phyloP scores from a whole-genome alignment of 2,329 filamentous ascomycete species.

The Pseudonectria buxi region DNA sequence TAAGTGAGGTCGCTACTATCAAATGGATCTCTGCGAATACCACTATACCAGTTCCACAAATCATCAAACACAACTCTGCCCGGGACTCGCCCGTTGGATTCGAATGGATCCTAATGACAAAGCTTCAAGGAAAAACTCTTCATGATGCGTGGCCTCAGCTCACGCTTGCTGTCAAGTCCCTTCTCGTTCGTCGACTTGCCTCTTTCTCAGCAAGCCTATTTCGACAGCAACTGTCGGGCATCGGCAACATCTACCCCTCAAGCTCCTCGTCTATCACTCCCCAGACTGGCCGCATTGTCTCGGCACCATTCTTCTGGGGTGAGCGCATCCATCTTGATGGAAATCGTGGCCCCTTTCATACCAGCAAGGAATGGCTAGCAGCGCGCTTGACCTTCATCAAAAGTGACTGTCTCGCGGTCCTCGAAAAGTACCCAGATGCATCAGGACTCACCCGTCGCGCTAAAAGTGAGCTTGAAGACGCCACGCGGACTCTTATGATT shows the following conservation, averaged over 20 bases:
- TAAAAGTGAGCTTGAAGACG: constrained; percentile 26
- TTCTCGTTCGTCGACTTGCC: constrained; percentile 5
- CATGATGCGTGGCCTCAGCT: constrained; percentile 19
- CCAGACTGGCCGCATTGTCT: constrained; percentile 24
- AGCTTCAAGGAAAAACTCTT: constrained; percentile 22
- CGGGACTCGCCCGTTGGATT: constrained; percentile 28
- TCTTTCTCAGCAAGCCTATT: constrained; percentile 8
- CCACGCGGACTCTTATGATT: constrained; percentile 17
- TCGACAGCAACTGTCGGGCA: constrained; percentile 20
- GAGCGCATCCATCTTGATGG: constrained; percentile 24
- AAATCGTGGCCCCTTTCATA: constrained; percentile 29
- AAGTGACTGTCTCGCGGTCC: neutral
- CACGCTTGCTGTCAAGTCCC: neutral
- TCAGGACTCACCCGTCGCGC: constrained; percentile 6
- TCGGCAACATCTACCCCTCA: constrained; percentile 11
- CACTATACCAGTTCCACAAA: constrained; percentile 25
- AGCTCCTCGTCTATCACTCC: neutral
- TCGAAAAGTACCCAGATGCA: constrained; percentile 1
- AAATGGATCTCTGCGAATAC: constrained; percentile 24
- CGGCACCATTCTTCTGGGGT: constrained; percentile 28
- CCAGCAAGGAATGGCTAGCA: constrained; percentile 29
- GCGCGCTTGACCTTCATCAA: constrained; percentile 15
- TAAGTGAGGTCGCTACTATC: constrained; percentile 35
- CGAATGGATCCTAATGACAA: constrained; percentile 36
- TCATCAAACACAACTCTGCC: constrained; percentile 26